Percentiles rank a stretch among this genome's conserved stretches.
Evolutionary conservation across 805 yeast species (phyloP).

Genomic region (Zygosaccharomyces bailii): DNA sequence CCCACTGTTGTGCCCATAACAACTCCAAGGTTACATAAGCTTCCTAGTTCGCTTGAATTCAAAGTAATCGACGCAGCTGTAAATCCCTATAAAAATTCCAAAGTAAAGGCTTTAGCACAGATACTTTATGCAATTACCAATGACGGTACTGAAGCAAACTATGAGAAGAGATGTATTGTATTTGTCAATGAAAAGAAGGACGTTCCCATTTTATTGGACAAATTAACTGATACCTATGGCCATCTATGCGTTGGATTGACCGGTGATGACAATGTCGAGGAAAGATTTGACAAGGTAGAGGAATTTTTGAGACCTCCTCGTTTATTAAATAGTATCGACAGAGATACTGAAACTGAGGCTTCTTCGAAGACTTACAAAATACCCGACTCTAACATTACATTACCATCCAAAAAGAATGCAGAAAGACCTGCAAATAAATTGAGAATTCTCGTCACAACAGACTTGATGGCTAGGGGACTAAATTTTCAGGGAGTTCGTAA

Average conservation of each 20-base stretch:
- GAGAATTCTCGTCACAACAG: conserved; percentile 81
- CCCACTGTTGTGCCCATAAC: conserved; percentile 65
- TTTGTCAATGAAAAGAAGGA: conserved; percentile 76
- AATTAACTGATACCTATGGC: conserved; percentile 46
- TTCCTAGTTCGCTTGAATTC: conserved; percentile 74
- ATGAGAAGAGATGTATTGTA: conserved; percentile 73
- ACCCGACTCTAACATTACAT: conserved; percentile 38
- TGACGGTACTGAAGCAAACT: conserved; percentile 76
- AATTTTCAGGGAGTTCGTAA: conserved; percentile 80
- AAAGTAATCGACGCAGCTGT: conserved; percentile 71
- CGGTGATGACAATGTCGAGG: conserved; percentile 60
- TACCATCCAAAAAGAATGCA: conserved; percentile 10
- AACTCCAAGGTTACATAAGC: conserved; percentile 77
- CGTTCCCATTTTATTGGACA: conserved; percentile 55
- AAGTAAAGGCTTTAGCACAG: conserved; percentile 81
- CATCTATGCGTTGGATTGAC: conserved; percentile 64
- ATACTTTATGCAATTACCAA: conserved; percentile 78
- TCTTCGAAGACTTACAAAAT: conserved; percentile 16
- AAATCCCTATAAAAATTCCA: conserved; percentile 81
- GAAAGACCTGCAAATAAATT: conserved; percentile 28
- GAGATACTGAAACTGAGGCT: conserved; percentile 8
- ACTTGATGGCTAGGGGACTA: conserved; percentile 83
- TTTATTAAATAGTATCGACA: conserved; percentile 38
- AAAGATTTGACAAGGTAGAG: conserved; percentile 53
- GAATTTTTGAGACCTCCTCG: conserved; percentile 65